Evolutionary conservation across 441 rosid species (phyloP), one percentile per base, ranked within the genome.

Genomic region (Theobroma grandiflorum): DNA sequence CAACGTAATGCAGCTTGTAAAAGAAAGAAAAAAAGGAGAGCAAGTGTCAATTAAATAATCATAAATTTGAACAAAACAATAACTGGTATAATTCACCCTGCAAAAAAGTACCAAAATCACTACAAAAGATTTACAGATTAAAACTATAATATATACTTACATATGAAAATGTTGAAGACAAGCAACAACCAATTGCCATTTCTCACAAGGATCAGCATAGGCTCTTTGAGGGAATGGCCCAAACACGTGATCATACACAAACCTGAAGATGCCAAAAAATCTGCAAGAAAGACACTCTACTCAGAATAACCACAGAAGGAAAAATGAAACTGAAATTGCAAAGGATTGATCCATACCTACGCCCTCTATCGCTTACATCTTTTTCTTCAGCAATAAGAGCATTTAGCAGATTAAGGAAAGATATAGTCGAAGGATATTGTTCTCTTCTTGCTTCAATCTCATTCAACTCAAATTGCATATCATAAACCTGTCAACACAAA

Each of bases 171-270:
- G 97, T 83, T 91, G 94, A 81, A 97, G 99, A 86, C 99, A 93
- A 83, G 97, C 95, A 86, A 92, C 89, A 80, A 90, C 98, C 81
- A 97, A 83, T 75, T 97, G 93, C 99, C 99, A 97, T 86, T 95
- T 97, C 90, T 95, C 99, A 82, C 90, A 87, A 82, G 97, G 95
- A 89, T 97, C 98, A 61, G 93, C 91, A 88, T 94, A 97, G 67
- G 99, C 99, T 85, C 99, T 89, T 83, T 94, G 99, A 74, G 98
- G 97, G 85, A 94, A 97, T n/a, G 93, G 98, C 74, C 97, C 96
- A 83, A 97, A 95, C 47, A 94, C 99, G 75, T 93, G 98, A 88
- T 97, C 98, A 79, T 88, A 93, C 68, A 97, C 86, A 82, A 97
- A 97, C 86, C 95, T 90, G 83, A 93, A 95, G 86, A 97, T 94